These are phyloP conservation scores for Ogataea populi-albae DNA, from an alignment of 805 yeast genomes.

Conservation along the genomic window DNA sequence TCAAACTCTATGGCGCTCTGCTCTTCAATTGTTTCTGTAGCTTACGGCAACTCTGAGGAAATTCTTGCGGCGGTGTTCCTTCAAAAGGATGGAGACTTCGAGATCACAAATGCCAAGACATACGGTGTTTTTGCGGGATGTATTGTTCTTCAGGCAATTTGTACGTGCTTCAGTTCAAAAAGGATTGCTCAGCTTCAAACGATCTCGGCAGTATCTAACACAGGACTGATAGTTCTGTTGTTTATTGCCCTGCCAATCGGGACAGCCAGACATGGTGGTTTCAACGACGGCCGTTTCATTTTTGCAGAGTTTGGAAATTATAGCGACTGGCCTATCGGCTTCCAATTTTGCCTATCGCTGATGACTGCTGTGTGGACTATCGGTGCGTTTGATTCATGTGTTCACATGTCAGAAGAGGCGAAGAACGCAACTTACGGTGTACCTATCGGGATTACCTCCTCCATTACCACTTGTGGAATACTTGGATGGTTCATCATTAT, in stretches of 20 bases:
- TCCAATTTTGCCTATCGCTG: constrained; percentile 45
- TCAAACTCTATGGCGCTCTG: constrained; percentile 63
- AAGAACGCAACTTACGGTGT: constrained; percentile 57
- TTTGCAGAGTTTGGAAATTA: constrained; percentile 50
- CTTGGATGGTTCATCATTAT: constrained; percentile 57
- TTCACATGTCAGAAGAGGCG: constrained; percentile 72
- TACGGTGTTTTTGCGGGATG: constrained; percentile 68
- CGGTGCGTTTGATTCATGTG: constrained; percentile 67
- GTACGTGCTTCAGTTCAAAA: constrained; percentile 56
- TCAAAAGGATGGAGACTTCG: constrained; percentile 50
- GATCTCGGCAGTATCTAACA: constrained; percentile 52
- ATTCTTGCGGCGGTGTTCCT: constrained; percentile 53
- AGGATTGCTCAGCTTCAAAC: constrained; percentile 58
- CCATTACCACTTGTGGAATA: constrained; percentile 52
- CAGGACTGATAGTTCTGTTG: constrained; percentile 48
- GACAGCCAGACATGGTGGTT: constrained; percentile 35
- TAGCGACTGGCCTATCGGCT: constrained; percentile 57
- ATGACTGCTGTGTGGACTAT: constrained; percentile 74
- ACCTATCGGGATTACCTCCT: constrained; percentile 60
- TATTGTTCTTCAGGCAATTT: constrained; percentile 45
- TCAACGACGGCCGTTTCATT: constrained; percentile 49
- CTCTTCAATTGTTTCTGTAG: constrained; percentile 65
- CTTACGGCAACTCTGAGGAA: constrained; percentile 63
- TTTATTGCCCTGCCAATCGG: constrained; percentile 68
- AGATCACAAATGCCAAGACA: constrained; percentile 46